Percentiles rank a stretch among this genome's conserved stretches.
phyloP scores from a whole-genome alignment of 2,329 filamentous ascomycete species.

The Epichloe hybrida region DNA sequence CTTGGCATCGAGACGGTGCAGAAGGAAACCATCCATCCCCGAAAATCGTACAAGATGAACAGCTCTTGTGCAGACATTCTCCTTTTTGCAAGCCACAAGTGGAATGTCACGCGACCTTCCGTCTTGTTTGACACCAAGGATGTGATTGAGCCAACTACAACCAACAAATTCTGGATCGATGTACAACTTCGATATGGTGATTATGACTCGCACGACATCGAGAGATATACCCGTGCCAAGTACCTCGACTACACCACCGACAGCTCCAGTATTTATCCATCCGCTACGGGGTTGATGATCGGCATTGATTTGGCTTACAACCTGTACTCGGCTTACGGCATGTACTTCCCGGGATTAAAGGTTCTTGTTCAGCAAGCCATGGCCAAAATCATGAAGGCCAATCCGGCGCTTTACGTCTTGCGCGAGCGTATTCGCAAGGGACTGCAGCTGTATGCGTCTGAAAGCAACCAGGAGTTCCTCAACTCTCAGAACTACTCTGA shows the following conservation, averaged over 20 bases:
- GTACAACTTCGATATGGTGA: slow-evolving; percentile 94
- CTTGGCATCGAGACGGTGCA: slow-evolving; percentile 95
- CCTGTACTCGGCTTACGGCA: slow-evolving; percentile 91
- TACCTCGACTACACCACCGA: slow-evolving; percentile 98
- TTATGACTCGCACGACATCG: slow-evolving; percentile 98
- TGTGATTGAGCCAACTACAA: slow-evolving; percentile 80
- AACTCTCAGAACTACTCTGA: slow-evolving; percentile 99
- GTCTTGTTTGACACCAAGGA: slow-evolving; percentile 95
- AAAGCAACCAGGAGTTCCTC: slow-evolving; percentile 97
- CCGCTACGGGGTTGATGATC: slow-evolving; percentile 92
- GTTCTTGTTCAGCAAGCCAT: slow-evolving; percentile 93
- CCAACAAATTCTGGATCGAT: slow-evolving; percentile 99
- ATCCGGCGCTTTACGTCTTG: slow-evolving; percentile 88
- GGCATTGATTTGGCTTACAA: slow-evolving; percentile 97
- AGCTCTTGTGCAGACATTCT: slow-evolving; percentile 96
- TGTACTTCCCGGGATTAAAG: slow-evolving; percentile 97
- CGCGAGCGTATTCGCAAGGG: slow-evolving; percentile 97
- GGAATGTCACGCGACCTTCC: slow-evolving; percentile 92
- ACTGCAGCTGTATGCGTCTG: slow-evolving; percentile 91
- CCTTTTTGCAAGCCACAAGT: slow-evolving; percentile 88
- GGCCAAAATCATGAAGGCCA: slow-evolving; percentile 99
- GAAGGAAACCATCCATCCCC: slow-evolving; percentile 96
- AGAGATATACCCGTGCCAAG: slow-evolving; percentile 92
- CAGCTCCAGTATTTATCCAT: slow-evolving; percentile 97
- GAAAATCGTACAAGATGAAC: slow-evolving; percentile 99